A percentile compares a stretch with the other conserved stretches of the same genome.
Conservation (phyloP, 371 early-diverging fungal genomes). For the Choanephora cucurbitarum region DNA sequence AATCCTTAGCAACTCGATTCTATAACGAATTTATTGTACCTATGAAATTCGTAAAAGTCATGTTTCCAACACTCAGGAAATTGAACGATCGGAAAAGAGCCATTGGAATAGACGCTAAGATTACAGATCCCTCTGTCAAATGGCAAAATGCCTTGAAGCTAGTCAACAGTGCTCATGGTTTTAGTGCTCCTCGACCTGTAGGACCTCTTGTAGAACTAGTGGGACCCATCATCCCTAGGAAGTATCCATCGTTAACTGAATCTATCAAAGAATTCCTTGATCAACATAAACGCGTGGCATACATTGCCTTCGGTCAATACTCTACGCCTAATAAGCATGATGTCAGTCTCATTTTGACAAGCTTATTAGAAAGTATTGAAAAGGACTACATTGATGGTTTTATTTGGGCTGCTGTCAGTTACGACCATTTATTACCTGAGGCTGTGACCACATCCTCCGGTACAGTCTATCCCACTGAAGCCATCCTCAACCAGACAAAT, state of each 20-base stretch:
- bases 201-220: slow-evolving; percentile 36
- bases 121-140: not conserved
- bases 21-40: slow-evolving; percentile 1
- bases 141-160: slow-evolving; percentile 19
- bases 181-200: slow-evolving; percentile 27
- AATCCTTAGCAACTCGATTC: slow-evolving; percentile 18
- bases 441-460: slow-evolving; percentile 8
- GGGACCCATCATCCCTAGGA: slow-evolving; percentile 31
- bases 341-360: slow-evolving; percentile 19
- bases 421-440: slow-evolving; percentile 11
- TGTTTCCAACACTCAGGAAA: slow-evolving; percentile 4
- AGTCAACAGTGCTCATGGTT: slow-evolving; percentile 26
- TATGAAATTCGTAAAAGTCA: not conserved
- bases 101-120: not conserved
- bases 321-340: slow-evolving; percentile 6
- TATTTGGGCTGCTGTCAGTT: slow-evolving; percentile 27
- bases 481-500: slow-evolving; percentile 4
- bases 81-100: slow-evolving; percentile 11
- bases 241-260: slow-evolving; percentile 19
- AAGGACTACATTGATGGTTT: slow-evolving; percentile 26
- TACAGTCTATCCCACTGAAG: not conserved
- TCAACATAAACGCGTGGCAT: slow-evolving; percentile 21
- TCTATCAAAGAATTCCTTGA: not conserved
- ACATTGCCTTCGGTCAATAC: slow-evolving; percentile 38
- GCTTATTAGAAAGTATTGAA: slow-evolving; percentile 22